These are phyloP conservation scores for Adiantum capillusveneris DNA, from an alignment of 75 land plant species.

Conservation along the genomic window DNA sequence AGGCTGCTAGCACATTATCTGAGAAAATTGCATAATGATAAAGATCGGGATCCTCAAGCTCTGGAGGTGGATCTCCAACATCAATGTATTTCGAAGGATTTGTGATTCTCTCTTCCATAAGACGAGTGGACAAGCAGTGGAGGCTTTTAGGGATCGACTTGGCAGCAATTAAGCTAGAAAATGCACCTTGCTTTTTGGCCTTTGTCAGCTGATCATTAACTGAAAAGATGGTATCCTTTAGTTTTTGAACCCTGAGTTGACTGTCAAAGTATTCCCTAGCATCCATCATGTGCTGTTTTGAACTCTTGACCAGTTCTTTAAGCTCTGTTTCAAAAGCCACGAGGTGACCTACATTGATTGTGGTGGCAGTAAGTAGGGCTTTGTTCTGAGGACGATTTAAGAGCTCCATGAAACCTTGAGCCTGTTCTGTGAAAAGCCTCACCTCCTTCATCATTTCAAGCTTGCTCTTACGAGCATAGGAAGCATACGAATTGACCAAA, in stretches of 20 bases:
- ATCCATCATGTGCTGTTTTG: constrained; percentile 43
- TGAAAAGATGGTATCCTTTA: constrained; percentile 79
- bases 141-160: constrained; percentile 81
- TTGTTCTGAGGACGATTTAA: constrained; percentile 16
- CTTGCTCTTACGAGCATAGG: constrained; percentile 75
- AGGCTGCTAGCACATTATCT: constrained; percentile 75
- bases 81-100: constrained; percentile 55
- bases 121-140: constrained; percentile 82
- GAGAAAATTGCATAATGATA: constrained; percentile 84
- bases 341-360: constrained; percentile 61
- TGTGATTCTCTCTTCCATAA: constrained; percentile 61
- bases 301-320: constrained; percentile 56
- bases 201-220: constrained; percentile 69
- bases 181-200: constrained; percentile 63
- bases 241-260: constrained; percentile 90
- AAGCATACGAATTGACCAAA: constrained; percentile 60
- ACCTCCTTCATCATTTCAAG: constrained; percentile 64
- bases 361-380: constrained; percentile 26
- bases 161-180: constrained; percentile 73
- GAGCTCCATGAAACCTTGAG: constrained; percentile 42
- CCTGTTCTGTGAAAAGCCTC: constrained; percentile 51
- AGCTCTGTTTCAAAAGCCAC: constrained; percentile 74
- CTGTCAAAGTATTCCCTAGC: constrained; percentile 78
- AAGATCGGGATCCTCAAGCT: constrained; percentile 60
- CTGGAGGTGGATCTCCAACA: constrained; percentile 21